Evolutionary conservation across 2,329 filamentous ascomycete species (phyloP), one percentile per base, ranked within the genome.

Genomic region (Fusarium transvaalense): DNA sequence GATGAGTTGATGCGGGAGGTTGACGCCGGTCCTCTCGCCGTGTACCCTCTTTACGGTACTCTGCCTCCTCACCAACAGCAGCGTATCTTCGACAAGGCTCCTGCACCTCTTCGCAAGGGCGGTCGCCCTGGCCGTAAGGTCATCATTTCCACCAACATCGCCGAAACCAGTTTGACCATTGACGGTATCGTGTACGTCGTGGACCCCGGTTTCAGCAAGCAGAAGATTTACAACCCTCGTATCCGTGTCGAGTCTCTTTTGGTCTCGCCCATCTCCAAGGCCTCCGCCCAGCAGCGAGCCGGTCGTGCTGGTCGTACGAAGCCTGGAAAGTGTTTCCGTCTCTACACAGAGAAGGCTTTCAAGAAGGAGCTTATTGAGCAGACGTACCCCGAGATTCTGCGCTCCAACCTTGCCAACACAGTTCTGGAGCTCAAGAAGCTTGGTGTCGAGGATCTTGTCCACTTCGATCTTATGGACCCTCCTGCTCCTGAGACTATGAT

Each of bases 121-220:
- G 95, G 95, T 37, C 87, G 90, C 23, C 92, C 96, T 1, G 96
- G 96, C n/a, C 88, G 96, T 66, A 99, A 99, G 80, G 91, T 90
- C 77, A 97, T 99, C 73, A 87, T 99, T 31, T 93, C 94, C 12
- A 99, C 96, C 71, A 99, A 99, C 80, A 99, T 99, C 79, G 96
- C 96, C 43, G 96, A 99, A 83, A 99, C 96, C 0, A 95, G 91
- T 75, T 88, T 99, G 80, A 99, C 96, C 46, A 99, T 99, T 64
- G 96, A 99, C 77, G 96, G 96, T 78, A 99, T 99, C 68, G 96
- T 99, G 35, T 99, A 97, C 76, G 96, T 99, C 34, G 95, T 99
- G n/a, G 96, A 99, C 76, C 95, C 96, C 3, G 96, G 96, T 35
- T 99, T 99, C 84, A 97, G 94, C 83, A 99, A 99, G 83, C 96